Percentiles rank a stretch among this genome's conserved stretches.
These are phyloP conservation scores for Linum tenue DNA, from an alignment of 345 rosid species.

Conservation along the genomic window DNA sequence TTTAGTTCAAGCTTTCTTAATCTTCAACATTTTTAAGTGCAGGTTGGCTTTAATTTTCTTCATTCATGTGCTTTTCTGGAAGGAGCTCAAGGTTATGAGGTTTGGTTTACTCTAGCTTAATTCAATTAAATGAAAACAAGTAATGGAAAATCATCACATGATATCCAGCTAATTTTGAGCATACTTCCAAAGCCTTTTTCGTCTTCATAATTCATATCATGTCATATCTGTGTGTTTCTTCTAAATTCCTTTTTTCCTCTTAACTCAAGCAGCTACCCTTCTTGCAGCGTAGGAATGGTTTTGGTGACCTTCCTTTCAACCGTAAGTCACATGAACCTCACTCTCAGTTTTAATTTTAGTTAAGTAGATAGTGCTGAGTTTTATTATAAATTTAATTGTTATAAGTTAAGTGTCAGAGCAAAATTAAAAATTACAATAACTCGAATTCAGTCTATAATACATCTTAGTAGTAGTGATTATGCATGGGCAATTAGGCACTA, in stretches of 20 bases:
- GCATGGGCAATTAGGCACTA: too few relatives aligned
- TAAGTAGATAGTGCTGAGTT: not conserved
- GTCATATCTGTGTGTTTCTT: not conserved
- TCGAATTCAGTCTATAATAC: too few relatives aligned
- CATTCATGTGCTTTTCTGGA: too few relatives aligned
- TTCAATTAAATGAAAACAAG: too few relatives aligned
- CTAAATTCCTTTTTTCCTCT: constrained; percentile 20
- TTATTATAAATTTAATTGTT: too few relatives aligned
- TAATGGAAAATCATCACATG: not conserved
- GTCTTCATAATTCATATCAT: not conserved
- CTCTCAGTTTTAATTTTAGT: constrained; percentile 10
- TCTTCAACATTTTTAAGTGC: not conserved
- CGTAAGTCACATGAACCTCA: constrained; percentile 20
- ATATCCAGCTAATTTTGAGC: not conserved
- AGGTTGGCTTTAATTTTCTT: not conserved
- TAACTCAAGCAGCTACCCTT: constrained; percentile 26
- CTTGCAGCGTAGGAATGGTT: constrained; percentile 14
- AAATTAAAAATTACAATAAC: too few relatives aligned
- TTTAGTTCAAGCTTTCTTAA: not conserved
- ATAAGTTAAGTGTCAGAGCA: too few relatives aligned
- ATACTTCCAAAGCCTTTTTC: not conserved
- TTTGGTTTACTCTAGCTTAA: not conserved
- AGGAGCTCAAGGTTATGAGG: not conserved
- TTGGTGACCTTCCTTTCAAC: constrained; percentile 30
- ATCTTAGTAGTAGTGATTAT: too few relatives aligned